Conservation (phyloP, 352 stramenopile genomes). For the Pythium vanterpoolii region DNA sequence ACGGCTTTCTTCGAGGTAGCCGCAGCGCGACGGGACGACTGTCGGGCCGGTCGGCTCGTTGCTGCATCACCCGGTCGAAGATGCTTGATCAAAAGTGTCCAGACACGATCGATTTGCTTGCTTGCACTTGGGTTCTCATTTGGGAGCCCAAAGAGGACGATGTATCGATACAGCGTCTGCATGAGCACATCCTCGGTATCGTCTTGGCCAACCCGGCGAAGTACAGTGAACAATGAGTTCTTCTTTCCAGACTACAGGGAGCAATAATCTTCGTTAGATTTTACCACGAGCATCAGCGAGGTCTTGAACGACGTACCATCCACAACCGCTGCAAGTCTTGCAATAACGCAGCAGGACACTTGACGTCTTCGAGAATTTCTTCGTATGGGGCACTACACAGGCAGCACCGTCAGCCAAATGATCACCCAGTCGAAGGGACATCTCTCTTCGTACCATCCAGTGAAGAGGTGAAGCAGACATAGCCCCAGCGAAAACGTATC, state of each 20-base stretch:
- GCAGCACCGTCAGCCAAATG: not conserved
- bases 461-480: conserved; percentile 96
- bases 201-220: conserved; percentile 53
- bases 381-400: conserved; percentile 93
- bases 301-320: conserved; percentile 48
- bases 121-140: conserved; percentile 40
- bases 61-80: conserved; percentile 41
- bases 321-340: conserved; percentile 87
- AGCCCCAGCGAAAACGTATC: conserved; percentile 97
- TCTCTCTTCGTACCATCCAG: conserved; percentile 63
- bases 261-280: not conserved
- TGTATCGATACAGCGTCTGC: conserved; percentile 95
- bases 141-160: conserved; percentile 95
- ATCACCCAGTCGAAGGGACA: not conserved
- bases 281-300: not conserved
- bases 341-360: conserved; percentile 85
- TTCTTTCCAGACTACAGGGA: conserved; percentile 38
- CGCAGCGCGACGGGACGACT: conserved; percentile 14
- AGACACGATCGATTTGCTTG: conserved; percentile 48
- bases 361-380: conserved; percentile 93
- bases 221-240: conserved; percentile 60
- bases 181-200: conserved; percentile 88
- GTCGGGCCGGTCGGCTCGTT: conserved; percentile 14
- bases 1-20: conserved; percentile 2
- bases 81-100: conserved; percentile 58